Base-by-base conservation (phyloP, 2,329 filamentous ascomycete genomes). In the Alternaria sp. region DNA sequence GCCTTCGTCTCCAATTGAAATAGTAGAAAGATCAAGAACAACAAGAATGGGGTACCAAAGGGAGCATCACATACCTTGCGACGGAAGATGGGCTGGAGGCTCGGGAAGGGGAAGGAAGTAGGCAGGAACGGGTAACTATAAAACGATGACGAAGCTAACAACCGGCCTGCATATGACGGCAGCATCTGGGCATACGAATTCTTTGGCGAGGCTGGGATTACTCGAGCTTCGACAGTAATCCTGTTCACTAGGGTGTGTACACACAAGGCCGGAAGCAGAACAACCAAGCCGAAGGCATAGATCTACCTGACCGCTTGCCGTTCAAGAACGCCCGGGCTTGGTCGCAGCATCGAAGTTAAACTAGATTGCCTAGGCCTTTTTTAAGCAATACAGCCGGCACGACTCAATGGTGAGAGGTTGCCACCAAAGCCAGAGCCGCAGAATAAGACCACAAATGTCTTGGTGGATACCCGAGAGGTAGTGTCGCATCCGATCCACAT, bases 111-210 rank as follows among this genome's bases (percentile, higher is more conserved):
- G 60, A 54, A 63, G 60, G 51, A 59, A 30, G 43, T 30, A 54
- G 60, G 67, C 62, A 68, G 69, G 64, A 66, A 57, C 57, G 65
- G 32, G 64, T 67, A 68, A 67, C 66, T 75, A 76, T 76, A 75
- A 68, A 61, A 62, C 57, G 59, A 64, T 57, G 62, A 62, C 53
- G 49, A 62, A 57, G 56, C 63, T 67, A 61, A 51, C 59, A 49
- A 64, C 60, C 56, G 59, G 57, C 62, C 60, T 66, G 66, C 67
- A 71, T 67, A 67, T 66, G 57, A 64, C 52, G 60, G 65, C 59
- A 68, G 61, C 58, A 36, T 12, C 32, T 14, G 5, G 32, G 6
- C 14, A 62, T 66, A 55, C 54, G 36, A 61, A 67, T 71, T 66
- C 65, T 57, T 57, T 71, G 65, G 65, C 67, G 67, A 62, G 70